Evolutionary conservation across 2,329 filamentous ascomycete genomes (phyloP).

Genomic region (Cadophora sp.): DNA sequence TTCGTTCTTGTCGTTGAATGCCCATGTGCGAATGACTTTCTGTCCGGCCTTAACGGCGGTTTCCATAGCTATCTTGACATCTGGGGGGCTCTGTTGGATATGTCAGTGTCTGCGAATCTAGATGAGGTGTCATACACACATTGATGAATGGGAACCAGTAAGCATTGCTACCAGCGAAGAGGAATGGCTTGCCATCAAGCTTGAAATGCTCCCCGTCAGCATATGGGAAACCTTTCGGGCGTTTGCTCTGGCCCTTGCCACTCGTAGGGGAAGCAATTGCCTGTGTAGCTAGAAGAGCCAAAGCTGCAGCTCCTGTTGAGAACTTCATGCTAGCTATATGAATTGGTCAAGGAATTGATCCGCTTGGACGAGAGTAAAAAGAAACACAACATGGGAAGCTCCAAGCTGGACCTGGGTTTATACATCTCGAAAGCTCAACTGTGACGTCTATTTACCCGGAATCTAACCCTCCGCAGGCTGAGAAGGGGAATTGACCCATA

Average conservation of each 20-base stretch:
- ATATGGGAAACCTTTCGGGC: constrained; percentile 18
- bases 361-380: not conserved
- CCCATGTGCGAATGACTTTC: constrained; percentile 63
- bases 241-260: not conserved
- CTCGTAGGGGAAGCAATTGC: constrained; percentile 8
- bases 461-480: constrained; percentile 3
- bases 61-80: constrained; percentile 15
- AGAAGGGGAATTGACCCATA: not conserved
- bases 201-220: constrained; percentile 17
- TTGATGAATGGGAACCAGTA: constrained; percentile 26
- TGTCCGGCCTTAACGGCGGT: constrained; percentile 47
- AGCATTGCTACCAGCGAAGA: constrained; percentile 20
- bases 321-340: constrained; percentile 18
- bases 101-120: not conserved
- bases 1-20: constrained; percentile 62
- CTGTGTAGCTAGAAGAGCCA: constrained; percentile 4
- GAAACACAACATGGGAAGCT: not conserved
- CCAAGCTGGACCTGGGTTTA: not conserved
- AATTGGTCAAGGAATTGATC: not conserved
- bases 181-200: constrained; percentile 22
- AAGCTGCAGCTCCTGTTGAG: constrained; percentile 6
- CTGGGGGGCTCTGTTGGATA: constrained; percentile 16
- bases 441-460: constrained; percentile 6
- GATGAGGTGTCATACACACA: not conserved
- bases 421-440: not conserved